Conservation (phyloP, 768 basidiomycete genomes). For the Psilocybe subaeruginosa region DNA sequence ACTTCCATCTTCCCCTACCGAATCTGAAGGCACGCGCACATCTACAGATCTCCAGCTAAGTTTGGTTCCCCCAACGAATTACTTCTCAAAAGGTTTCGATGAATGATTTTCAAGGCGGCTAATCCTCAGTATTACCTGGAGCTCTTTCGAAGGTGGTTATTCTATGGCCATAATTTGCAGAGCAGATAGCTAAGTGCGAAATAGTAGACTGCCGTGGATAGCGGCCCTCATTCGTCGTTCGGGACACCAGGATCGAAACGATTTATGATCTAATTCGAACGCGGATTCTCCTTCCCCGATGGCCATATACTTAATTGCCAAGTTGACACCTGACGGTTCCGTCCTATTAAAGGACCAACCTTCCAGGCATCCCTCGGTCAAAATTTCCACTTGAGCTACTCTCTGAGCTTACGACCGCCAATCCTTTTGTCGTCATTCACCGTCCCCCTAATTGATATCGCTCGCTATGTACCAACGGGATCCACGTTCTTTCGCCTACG, state of each 20-base stretch:
- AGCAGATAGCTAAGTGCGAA: constrained; percentile 39
- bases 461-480: constrained; percentile 41
- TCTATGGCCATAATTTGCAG: constrained; percentile 34
- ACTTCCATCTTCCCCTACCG: constrained; percentile 30
- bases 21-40: constrained; percentile 45
- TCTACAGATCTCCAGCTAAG: constrained; percentile 40
- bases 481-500: constrained; percentile 45
- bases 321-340: constrained; percentile 43
- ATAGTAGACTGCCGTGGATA: constrained; percentile 43
- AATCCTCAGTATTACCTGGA: constrained; percentile 31
- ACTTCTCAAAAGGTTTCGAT: constrained; percentile 34
- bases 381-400: constrained; percentile 24
- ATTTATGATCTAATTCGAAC: constrained; percentile 40
- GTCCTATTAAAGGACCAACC: constrained; percentile 47
- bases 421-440: constrained; percentile 23
- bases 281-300: constrained; percentile 36
- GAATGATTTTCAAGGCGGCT: constrained; percentile 41
- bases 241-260: constrained; percentile 42
- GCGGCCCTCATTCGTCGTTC: constrained; percentile 44
- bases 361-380: constrained; percentile 29
- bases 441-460: constrained; percentile 10
- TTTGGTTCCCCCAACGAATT: constrained; percentile 32
- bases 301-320: constrained; percentile 38
- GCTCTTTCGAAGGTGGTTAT: constrained; percentile 19
- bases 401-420: constrained; percentile 14